Conservation (phyloP, 1,284 basidiomycete species). For the Ganoderma leucocontextum region DNA sequence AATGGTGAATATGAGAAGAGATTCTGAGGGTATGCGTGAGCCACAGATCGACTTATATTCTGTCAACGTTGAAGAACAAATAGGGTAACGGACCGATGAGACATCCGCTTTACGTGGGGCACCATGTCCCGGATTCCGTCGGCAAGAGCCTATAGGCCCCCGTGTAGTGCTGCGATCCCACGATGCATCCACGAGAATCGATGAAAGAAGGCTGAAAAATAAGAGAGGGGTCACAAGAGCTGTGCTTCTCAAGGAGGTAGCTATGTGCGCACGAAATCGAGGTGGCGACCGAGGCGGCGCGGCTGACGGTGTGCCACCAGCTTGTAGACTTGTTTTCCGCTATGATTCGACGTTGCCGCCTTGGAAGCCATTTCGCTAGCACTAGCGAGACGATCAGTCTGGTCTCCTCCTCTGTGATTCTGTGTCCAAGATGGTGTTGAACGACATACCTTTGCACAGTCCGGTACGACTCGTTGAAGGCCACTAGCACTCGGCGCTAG, state of each 20-base stretch:
- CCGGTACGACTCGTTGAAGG: too few species aligned
- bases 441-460: not conserved
- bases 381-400: too few species aligned
- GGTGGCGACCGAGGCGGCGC: not conserved
- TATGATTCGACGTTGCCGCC: too few species aligned
- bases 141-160: not conserved
- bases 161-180: not conserved
- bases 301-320: not conserved
- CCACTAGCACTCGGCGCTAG: not conserved
- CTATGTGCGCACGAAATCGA: not conserved
- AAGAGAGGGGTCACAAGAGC: not conserved
- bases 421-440: not conserved
- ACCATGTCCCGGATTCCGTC: not conserved
- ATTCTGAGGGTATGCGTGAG: not conserved
- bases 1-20: not conserved
- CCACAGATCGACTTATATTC: not conserved
- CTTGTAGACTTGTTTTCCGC: too few species aligned
- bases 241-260: not conserved
- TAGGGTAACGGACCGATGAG: slow-evolving; percentile 3
- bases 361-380: too few species aligned
- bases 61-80: not conserved
- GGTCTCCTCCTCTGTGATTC: too few species aligned
- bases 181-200: not conserved
- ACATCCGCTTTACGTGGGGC: not conserved
- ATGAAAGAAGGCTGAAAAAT: not conserved